Percentiles rank a stretch among this genome's conserved stretches.
Conservation (phyloP, 2,329 filamentous ascomycete species). For the Aspergillus flavus region DNA sequence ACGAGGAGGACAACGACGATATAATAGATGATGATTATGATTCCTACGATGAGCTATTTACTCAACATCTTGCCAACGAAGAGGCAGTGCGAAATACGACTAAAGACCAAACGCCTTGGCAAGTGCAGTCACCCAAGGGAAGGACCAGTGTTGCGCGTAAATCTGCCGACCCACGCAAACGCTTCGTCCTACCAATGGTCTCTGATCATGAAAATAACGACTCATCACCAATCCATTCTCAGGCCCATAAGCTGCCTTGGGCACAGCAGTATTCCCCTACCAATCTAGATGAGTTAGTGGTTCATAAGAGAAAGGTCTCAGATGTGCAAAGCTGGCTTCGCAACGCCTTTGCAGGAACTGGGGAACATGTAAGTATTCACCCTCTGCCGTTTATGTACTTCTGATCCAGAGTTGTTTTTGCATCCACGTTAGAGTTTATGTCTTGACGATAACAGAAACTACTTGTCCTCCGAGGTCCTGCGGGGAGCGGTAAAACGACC, state of each 20-base stretch:
- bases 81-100: slow-evolving; percentile 10
- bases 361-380: slow-evolving; percentile 38
- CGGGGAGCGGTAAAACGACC: slow-evolving; percentile 90
- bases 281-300: slow-evolving; percentile 80
- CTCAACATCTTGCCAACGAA: slow-evolving; percentile 33
- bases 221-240: slow-evolving; percentile 8
- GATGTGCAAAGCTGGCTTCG: slow-evolving; percentile 85
- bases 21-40: slow-evolving; percentile 46
- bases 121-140: slow-evolving; percentile 10
- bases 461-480: slow-evolving; percentile 84
- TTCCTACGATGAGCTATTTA: slow-evolving; percentile 41
- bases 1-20: slow-evolving; percentile 27
- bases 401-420: background rate
- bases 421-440: background rate
- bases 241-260: slow-evolving; percentile 72
- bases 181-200: slow-evolving; percentile 29
- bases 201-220: background rate
- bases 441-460: slow-evolving; percentile 60
- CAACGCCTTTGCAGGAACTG: slow-evolving; percentile 65
- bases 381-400: slow-evolving; percentile 1
- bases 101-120: background rate
- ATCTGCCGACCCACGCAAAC: slow-evolving; percentile 23
- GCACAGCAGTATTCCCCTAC: slow-evolving; percentile 78
- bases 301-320: slow-evolving; percentile 90
- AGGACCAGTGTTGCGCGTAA: slow-evolving; percentile 8